These are phyloP conservation scores for Rhodotorula babjevae DNA, from an alignment of 768 basidiomycete genomes.

Conservation along the genomic window DNA sequence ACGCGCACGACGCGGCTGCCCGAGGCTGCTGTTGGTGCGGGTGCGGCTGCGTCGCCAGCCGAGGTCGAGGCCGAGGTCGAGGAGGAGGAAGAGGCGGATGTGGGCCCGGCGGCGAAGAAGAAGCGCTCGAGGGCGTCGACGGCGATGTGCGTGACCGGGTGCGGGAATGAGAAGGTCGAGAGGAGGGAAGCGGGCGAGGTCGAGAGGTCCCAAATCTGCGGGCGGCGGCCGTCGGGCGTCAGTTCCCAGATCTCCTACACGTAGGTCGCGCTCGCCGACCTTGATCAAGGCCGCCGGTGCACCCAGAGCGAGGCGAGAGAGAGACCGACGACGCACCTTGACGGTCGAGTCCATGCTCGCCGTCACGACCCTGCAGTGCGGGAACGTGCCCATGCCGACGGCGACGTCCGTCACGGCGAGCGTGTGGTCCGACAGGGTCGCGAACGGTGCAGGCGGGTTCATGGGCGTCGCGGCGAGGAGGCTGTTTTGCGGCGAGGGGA, in stretches of 20 bases:
- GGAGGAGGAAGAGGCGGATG: constrained; percentile 67
- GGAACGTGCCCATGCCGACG: constrained; percentile 75
- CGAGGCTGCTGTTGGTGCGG: neutral
- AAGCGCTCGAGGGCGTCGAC: constrained; percentile 81
- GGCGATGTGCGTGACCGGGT: constrained; percentile 63
- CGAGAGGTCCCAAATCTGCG: constrained; percentile 70
- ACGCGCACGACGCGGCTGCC: constrained; percentile 16
- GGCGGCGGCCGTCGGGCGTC: neutral
- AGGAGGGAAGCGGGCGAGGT: constrained; percentile 62
- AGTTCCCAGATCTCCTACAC: too few species aligned
- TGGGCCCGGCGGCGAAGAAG: constrained; percentile 78
- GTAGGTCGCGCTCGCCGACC: too few species aligned
- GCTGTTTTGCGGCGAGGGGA: neutral
- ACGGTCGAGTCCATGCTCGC: constrained; percentile 83
- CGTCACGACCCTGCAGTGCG: constrained; percentile 69
- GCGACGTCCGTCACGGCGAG: constrained; percentile 76
- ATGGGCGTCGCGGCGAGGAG: constrained; percentile 27
- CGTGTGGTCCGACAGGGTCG: constrained; percentile 82
- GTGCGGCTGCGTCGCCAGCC: neutral
- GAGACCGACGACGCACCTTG: constrained; percentile 59
- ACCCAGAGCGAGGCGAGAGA: neutral
- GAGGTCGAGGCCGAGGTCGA: constrained; percentile 55
- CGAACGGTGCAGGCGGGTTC: constrained; percentile 58
- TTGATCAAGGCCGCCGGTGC: too few species aligned
- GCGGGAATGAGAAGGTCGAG: constrained; percentile 81